Evolutionary conservation across 176 grass and related monocot species (phyloP).

Genomic region (Cenchrus americanus): DNA sequence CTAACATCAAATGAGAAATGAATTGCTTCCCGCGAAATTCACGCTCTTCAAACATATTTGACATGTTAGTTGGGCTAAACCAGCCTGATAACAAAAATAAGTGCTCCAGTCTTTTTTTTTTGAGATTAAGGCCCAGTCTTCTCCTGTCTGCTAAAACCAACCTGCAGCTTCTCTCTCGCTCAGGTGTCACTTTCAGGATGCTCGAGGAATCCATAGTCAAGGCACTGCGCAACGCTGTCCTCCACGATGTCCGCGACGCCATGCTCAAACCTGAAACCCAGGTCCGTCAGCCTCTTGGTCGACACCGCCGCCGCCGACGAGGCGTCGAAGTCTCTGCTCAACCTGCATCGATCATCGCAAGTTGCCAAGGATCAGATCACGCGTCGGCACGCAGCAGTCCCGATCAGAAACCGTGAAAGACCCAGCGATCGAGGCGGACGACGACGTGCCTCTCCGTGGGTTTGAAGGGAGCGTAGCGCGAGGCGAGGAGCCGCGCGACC

Average conservation of each 20-base stretch:
- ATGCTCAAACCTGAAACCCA: slow-evolving; percentile 68
- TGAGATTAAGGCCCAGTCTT: no score
- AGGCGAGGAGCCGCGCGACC: slow-evolving; percentile 51
- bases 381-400: no score
- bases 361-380: background rate
- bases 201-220: slow-evolving; percentile 52
- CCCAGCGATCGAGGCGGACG: background rate
- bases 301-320: slow-evolving; percentile 53
- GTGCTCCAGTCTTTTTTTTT: no score
- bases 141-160: no score
- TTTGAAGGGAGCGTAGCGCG: slow-evolving; percentile 34
- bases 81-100: no score
- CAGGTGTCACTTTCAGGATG: background rate
- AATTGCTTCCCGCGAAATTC: no score
- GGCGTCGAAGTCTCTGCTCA: slow-evolving; percentile 37
- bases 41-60: no score
- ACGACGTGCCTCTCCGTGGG: slow-evolving; percentile 37
- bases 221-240: slow-evolving; percentile 55
- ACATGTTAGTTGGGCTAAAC: no score
- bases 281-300: slow-evolving; percentile 56
- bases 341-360: slow-evolving; percentile 22
- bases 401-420: background rate
- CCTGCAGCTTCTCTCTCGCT: no score
- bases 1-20: no score
- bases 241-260: slow-evolving; percentile 42